Conservation (phyloP, 768 basidiomycete genomes). For the Pleurotus tuoliensis region DNA sequence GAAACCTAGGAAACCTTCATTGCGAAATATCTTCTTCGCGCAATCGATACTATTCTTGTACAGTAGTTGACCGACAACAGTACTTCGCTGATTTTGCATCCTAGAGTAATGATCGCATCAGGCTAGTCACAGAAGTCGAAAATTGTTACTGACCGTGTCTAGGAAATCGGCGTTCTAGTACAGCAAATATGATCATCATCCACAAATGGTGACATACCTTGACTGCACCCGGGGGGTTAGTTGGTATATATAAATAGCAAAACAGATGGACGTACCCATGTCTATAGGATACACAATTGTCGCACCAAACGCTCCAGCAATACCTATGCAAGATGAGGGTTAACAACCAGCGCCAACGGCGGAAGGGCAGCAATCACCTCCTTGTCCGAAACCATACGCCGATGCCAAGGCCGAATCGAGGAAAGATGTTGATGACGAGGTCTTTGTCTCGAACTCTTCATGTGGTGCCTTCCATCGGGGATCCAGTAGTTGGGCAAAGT, state of each 20-base stretch:
- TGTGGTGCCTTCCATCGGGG: constrained; percentile 81
- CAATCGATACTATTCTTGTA: constrained; percentile 98
- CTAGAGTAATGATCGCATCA: constrained; percentile 30
- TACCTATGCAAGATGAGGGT: constrained; percentile 39
- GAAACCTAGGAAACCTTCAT: constrained; percentile 93
- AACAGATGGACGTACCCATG: constrained; percentile 54
- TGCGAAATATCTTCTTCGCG: constrained; percentile 87
- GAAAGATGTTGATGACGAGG: constrained; percentile 34
- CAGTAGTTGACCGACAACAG: constrained; percentile 92
- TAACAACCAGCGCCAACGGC: constrained; percentile 9
- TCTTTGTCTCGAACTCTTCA: constrained; percentile 37
- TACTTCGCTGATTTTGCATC: constrained; percentile 97
- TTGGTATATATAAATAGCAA: background rate
- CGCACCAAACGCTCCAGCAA: constrained; percentile 92
- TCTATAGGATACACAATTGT: constrained; percentile 99
- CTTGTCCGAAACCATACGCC: constrained; percentile 82
- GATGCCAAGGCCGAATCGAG: constrained; percentile 63
- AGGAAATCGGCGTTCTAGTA: constrained; percentile 10
- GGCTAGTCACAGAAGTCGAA: background rate
- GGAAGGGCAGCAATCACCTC: constrained; percentile 43
- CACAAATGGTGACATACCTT: constrained; percentile 50
- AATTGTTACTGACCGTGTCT: constrained; percentile 52
- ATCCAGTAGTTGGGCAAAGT: constrained; percentile 92
- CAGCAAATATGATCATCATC: background rate
- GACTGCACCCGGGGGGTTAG: constrained; percentile 38